These are phyloP conservation scores for Pichia ethanolica DNA, from an alignment of 805 yeast genomes.

Conservation along the genomic window DNA sequence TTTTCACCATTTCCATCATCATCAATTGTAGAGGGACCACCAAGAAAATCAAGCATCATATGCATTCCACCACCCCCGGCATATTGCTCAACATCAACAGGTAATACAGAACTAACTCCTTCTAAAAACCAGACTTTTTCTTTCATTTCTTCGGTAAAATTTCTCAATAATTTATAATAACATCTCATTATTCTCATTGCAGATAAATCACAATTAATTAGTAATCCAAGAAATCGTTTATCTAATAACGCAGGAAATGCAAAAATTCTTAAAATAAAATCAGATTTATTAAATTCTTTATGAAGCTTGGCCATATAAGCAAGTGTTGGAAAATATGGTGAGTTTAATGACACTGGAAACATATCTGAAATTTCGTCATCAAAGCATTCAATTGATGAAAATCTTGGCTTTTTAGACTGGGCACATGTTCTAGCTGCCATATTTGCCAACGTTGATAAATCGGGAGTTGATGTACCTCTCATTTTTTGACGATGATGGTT, in stretches of 20 bases:
- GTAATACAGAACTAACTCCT: constrained; percentile 82
- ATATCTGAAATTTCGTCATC: constrained; percentile 79
- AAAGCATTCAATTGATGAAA: constrained; percentile 67
- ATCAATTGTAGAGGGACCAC: constrained; percentile 44
- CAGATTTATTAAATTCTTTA: constrained; percentile 74
- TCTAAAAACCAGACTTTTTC: constrained; percentile 91
- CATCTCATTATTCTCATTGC: constrained; percentile 90
- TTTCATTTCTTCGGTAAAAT: constrained; percentile 79
- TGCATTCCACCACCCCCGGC: constrained; percentile 90
- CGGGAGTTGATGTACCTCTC: constrained; percentile 17
- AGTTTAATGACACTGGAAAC: constrained; percentile 74
- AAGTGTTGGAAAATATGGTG: constrained; percentile 82
- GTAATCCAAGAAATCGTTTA: constrained; percentile 62
- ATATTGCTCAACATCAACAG: constrained; percentile 86
- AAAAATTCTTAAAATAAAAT: constrained; percentile 78
- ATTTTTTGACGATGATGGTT: background rate
- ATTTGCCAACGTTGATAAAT: constrained; percentile 17
- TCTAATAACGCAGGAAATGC: constrained; percentile 92
- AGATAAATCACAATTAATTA: constrained; percentile 77
- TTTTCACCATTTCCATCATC: constrained; percentile 29
- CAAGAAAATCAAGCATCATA: constrained; percentile 82
- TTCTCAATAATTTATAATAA: constrained; percentile 73
- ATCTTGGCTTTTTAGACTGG: constrained; percentile 23
- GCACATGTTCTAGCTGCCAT: constrained; percentile 8
- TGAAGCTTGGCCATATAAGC: constrained; percentile 81